Evolutionary conservation across 2,329 filamentous ascomycete species (phyloP).

Genomic region (Hypoxylon sp.): DNA sequence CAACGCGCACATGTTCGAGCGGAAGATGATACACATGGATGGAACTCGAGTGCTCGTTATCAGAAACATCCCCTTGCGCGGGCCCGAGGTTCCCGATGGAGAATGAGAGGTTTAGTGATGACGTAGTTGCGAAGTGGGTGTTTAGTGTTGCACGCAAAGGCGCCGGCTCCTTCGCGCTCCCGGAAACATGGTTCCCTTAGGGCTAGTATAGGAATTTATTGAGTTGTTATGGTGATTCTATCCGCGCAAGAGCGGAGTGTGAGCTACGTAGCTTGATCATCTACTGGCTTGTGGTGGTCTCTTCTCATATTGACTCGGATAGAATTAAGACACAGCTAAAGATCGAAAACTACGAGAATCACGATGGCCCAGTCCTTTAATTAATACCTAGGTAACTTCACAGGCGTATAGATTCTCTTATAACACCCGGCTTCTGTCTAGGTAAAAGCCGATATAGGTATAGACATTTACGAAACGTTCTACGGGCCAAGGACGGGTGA

Average conservation of each 20-base stretch:
- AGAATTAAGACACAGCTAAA: too few species aligned
- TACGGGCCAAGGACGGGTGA: too few species aligned
- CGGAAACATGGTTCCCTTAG: constrained; percentile 21
- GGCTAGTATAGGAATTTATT: constrained; percentile 29
- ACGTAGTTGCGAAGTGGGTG: constrained; percentile 17
- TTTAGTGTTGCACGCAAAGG: constrained; percentile 16
- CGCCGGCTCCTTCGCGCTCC: constrained; percentile 10
- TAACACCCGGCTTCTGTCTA: too few species aligned
- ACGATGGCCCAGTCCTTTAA: too few species aligned
- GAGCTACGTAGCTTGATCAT: constrained; percentile 7
- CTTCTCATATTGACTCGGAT: too few species aligned
- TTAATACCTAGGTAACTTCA: too few species aligned
- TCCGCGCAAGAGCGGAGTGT: constrained; percentile 19
- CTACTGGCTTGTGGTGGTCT: too few species aligned
- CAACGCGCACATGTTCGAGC: constrained; percentile 31
- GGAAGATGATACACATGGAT: constrained; percentile 23
- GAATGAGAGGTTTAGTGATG: constrained; percentile 12
- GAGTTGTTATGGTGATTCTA: constrained; percentile 5
- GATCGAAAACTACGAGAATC: too few species aligned
- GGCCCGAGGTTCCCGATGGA: constrained; percentile 2
- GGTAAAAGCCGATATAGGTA: too few species aligned
- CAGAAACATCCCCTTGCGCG: background rate
- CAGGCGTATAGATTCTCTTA: too few species aligned
- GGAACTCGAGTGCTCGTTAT: constrained; percentile 12
- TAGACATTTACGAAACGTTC: too few species aligned